Evolutionary conservation across 106 monocot species (phyloP).

Genomic region (Phalaenopsis aphrodite): DNA sequence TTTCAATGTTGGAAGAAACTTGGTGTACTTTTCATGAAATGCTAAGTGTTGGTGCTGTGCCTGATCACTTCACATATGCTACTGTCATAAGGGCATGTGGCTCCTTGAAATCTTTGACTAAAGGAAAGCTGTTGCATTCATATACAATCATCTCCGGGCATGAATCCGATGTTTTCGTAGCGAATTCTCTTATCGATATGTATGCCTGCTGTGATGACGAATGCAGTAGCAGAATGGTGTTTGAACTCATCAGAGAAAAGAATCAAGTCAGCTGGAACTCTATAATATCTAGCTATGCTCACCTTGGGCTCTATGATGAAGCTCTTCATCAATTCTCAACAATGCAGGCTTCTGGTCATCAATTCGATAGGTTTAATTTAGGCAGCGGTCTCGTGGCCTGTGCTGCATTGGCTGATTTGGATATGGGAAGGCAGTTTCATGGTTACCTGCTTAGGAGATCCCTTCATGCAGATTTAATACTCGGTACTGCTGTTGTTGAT

Average conservation of each 20-base stretch:
- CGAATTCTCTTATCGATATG: constrained; percentile 26
- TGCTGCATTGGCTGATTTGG: constrained; percentile 4
- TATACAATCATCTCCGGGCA: constrained; percentile 5
- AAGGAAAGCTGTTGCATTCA: constrained; percentile 21
- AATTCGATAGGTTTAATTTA: constrained; percentile 15
- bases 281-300: constrained; percentile 4
- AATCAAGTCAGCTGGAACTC: constrained; percentile 26
- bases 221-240: constrained; percentile 1
- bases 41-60: not conserved
- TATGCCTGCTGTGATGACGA: constrained; percentile 12
- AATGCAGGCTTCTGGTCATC: constrained; percentile 14
- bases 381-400: constrained; percentile 10
- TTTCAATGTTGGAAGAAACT: constrained; percentile 5
- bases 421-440: constrained; percentile 7
- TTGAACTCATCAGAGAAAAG: constrained; percentile 4
- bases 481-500: constrained; percentile 16
- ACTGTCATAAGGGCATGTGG: constrained; percentile 11
- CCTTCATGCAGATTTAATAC: constrained; percentile 8
- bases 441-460: constrained; percentile 14
- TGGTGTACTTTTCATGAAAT: constrained; percentile 8
- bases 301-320: constrained; percentile 10
- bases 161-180: constrained; percentile 10
- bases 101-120: constrained; percentile 8
- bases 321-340: constrained; percentile 5
- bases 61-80: constrained; percentile 20